phyloP scores from a whole-genome alignment of 1,284 basidiomycete genomes.

The Leccinum subfulvum region DNA sequence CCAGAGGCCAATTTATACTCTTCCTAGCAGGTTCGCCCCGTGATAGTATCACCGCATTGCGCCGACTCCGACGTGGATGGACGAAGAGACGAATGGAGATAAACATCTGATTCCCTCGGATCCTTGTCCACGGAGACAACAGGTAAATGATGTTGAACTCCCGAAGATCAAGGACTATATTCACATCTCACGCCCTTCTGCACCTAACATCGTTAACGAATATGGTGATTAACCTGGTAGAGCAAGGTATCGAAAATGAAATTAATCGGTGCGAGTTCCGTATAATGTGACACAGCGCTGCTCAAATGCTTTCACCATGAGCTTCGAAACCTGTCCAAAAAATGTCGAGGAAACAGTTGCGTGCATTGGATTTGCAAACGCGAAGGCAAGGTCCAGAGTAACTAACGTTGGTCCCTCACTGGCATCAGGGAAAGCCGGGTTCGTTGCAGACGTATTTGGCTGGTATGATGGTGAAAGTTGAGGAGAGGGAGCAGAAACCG shows the following conservation, averaged over 20 bases:
- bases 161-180: not conserved
- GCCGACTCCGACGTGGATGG: not conserved
- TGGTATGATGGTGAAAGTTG: constrained; percentile 34
- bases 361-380: constrained; percentile 86
- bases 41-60: not conserved
- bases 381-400: constrained; percentile 79
- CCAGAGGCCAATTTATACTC: not conserved
- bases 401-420: constrained; percentile 61
- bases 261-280: constrained; percentile 37
- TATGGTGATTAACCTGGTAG: not conserved
- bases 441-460: constrained; percentile 7
- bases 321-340: constrained; percentile 81
- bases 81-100: not conserved
- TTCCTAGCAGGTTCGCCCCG: too few relatives aligned
- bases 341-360: constrained; percentile 79
- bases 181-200: not conserved
- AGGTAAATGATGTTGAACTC: not conserved
- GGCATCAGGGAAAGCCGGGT: constrained; percentile 16
- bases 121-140: not conserved
- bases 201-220: not conserved
- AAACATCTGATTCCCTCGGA: not conserved
- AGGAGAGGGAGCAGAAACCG: constrained; percentile 46
- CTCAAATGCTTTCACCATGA: constrained; percentile 94
- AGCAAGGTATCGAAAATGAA: constrained; percentile 4
- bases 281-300: constrained; percentile 74